Percentiles rank a stretch among this genome's conserved stretches.
These are phyloP conservation scores for Cystobasidium ongulense DNA, from an alignment of 768 basidiomycete genomes.

Conservation along the genomic window DNA sequence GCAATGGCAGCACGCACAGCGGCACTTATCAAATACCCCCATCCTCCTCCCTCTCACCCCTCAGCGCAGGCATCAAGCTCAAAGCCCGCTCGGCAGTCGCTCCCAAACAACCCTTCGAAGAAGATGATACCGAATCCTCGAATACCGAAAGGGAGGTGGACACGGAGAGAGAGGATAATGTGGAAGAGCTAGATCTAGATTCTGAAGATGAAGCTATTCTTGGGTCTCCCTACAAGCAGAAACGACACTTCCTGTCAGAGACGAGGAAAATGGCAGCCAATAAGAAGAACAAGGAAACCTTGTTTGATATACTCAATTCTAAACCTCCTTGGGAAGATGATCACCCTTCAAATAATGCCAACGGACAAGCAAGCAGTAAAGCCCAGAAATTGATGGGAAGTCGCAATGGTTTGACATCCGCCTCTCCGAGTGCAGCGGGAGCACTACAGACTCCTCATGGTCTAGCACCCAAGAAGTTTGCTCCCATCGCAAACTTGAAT, in stretches of 20 bases:
- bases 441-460: not conserved
- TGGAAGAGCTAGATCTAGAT: constrained; percentile 4
- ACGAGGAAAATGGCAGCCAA: not conserved
- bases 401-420: not conserved
- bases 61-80: not conserved
- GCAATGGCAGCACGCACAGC: not conserved
- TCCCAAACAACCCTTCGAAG: not conserved
- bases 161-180: not conserved
- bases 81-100: not conserved
- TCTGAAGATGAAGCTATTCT: constrained; percentile 22
- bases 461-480: not conserved
- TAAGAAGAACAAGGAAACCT: constrained; percentile 13
- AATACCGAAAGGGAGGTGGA: not conserved
- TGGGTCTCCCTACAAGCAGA: not conserved
- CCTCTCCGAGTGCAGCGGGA: not conserved
- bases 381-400: not conserved
- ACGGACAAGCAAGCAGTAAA: not conserved
- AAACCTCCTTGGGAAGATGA: constrained; percentile 19
- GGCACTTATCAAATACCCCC: not conserved
- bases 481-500: constrained; percentile 20
- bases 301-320: constrained; percentile 17
- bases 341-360: not conserved
- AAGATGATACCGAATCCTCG: not conserved
- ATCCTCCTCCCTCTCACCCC: not conserved
- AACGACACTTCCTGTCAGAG: not conserved